Evolutionary conservation across 108 stramenopile species (phyloP), one percentile per base, ranked within the genome.

Genomic region (Cyclotella cryptica): DNA sequence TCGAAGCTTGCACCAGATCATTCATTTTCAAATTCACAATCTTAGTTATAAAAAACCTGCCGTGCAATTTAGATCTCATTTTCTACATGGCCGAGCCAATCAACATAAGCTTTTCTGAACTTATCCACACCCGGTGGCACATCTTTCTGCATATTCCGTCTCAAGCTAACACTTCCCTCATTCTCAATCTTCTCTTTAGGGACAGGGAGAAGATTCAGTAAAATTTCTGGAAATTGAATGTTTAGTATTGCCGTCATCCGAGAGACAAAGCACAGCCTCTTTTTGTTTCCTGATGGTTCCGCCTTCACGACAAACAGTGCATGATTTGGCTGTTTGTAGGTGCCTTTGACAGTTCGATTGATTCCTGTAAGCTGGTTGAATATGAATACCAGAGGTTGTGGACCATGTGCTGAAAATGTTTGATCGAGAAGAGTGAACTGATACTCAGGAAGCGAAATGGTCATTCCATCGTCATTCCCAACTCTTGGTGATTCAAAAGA

Each of bases 81-180:
- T 26, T 59, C 24, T 59, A 29, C 13, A 26, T 3, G 14, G 3
- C 13, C 26, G 5, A 40, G 35, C 39, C 62, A 63, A 19, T 63
- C 62, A 24, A 55, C 55, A 55, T 55, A 55, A 24, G 55, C 55
- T 22, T 55, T 55, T 26, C 55, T 55, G 24, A 55, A 55, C 22
- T 24, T 3, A 55, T 55, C 55, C n/a, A 55, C 55, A 24, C 55
- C 55, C 4, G 55, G 55, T 1, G 19, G 55, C 19, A 55, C 55
- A 55, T 55, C 55, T 55, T 21, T 19, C 22, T 55, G 13, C 55
- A 55, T 55, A 26, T 55, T 55, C 24, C 24, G n/a, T 8, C 24
- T 55, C 55, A 55, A 26, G 24, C 55, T 55, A 24, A 21, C 22
- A 55, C 55, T 55, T 55, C 55, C 55, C 24, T 55, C 55, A n/a